Evolutionary conservation across 116 monocot genomes (phyloP).

Genomic region (Dioscorea cayenensis): DNA sequence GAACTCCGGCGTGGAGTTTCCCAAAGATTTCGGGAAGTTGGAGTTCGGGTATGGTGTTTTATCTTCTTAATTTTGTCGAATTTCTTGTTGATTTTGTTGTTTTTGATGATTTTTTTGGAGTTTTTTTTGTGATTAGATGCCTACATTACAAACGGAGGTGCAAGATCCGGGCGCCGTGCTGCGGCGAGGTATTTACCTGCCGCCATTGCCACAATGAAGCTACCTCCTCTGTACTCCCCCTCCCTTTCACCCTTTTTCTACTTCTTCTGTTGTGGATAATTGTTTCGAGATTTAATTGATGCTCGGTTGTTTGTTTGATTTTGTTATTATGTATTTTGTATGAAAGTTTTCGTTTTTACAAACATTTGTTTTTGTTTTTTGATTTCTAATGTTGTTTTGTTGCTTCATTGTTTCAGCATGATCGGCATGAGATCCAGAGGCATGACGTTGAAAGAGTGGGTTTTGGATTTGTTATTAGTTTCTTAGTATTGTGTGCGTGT

Average conservation of each 20-base stretch:
- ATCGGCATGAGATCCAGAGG: slow-evolving; percentile 62
- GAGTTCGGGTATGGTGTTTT: background rate
- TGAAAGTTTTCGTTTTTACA: too few species aligned
- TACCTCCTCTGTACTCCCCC: slow-evolving; percentile 8
- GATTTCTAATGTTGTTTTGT: background rate
- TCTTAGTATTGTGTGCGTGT: background rate
- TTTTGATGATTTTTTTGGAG: background rate
- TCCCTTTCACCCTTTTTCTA: background rate
- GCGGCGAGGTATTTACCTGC: slow-evolving; percentile 65
- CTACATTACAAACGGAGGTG: slow-evolving; percentile 66
- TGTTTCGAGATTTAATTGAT: background rate
- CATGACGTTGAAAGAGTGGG: slow-evolving; percentile 47
- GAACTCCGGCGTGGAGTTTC: background rate
- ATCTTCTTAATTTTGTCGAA: background rate
- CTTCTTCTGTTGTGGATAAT: background rate
- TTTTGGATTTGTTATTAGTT: background rate
- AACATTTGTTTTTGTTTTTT: slow-evolving; percentile 2
- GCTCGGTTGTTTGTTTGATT: background rate
- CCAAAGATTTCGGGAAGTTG: background rate
- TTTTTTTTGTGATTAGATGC: slow-evolving; percentile 34
- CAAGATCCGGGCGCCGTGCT: slow-evolving; percentile 76
- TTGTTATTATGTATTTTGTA: too few species aligned
- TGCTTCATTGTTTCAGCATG: slow-evolving; percentile 14
- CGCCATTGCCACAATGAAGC: slow-evolving; percentile 88
- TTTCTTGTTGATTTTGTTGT: background rate